These are phyloP conservation scores for Umbelopsis isabellina DNA, from an alignment of 192 early-diverging fungal species.

Conservation along the genomic window DNA sequence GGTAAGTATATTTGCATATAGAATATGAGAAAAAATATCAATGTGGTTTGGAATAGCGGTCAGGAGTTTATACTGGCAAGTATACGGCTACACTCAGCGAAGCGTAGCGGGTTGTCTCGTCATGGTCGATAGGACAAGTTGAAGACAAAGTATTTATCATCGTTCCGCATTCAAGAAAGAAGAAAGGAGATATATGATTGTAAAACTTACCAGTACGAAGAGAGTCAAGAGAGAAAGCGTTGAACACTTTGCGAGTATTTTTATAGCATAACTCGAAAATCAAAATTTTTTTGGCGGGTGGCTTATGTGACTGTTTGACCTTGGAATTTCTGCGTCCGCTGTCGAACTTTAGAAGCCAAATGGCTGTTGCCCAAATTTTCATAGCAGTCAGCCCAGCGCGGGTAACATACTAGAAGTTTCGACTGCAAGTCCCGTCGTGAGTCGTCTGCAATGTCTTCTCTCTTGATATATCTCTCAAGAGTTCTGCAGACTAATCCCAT, in stretches of 20 bases:
- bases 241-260: neutral
- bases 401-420: constrained; percentile 13
- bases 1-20: constrained; percentile 8
- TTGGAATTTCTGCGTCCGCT: constrained; percentile 12
- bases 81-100: constrained; percentile 47
- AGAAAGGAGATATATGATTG: neutral
- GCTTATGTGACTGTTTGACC: constrained; percentile 18
- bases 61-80: constrained; percentile 48
- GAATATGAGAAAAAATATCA: neutral
- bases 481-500: constrained; percentile 3
- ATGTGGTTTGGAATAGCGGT: constrained; percentile 20
- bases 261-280: neutral
- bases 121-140: constrained; percentile 47
- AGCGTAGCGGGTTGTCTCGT: constrained; percentile 45
- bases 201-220: constrained; percentile 20
- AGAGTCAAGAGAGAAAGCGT: neutral
- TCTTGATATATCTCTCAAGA: constrained; percentile 12
- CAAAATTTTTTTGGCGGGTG: constrained; percentile 15
- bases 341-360: constrained; percentile 6
- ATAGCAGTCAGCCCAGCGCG: constrained; percentile 16
- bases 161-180: neutral
- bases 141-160: constrained; percentile 30
- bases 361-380: constrained; percentile 19
- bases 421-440: neutral
- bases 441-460: neutral